Conservation (phyloP, 179 eudicot genomes). For the Drosera spatulata region DNA sequence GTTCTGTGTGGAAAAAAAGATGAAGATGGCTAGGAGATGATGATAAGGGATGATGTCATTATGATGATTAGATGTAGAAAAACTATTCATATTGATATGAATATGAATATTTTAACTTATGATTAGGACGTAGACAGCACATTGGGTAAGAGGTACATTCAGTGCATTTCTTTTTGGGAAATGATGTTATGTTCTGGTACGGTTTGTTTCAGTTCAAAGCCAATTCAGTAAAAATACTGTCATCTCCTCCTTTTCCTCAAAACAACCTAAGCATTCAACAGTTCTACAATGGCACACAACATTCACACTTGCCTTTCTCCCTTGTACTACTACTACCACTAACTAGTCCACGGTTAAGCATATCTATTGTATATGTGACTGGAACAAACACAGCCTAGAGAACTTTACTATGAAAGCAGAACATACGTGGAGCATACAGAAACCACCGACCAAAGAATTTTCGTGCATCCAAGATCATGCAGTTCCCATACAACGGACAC, state of each 20-base stretch:
- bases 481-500: too few species aligned
- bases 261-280: background rate
- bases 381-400: too few species aligned
- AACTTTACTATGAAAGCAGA: too few species aligned
- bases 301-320: too few species aligned
- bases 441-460: too few species aligned
- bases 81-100: constrained; percentile 4
- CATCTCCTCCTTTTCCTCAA: background rate
- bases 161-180: constrained; percentile 29
- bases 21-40: too few species aligned
- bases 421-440: too few species aligned
- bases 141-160: constrained; percentile 8
- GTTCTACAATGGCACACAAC: background rate
- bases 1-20: background rate
- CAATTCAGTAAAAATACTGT: constrained; percentile 6
- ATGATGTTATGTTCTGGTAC: constrained; percentile 14
- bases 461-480: too few species aligned
- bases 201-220: constrained; percentile 6
- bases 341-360: too few species aligned
- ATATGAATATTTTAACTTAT: too few species aligned
- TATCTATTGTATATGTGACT: too few species aligned
- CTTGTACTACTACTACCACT: too few species aligned
- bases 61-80: constrained; percentile 20
- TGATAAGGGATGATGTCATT: constrained; percentile 1
- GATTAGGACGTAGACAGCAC: constrained; percentile 8